Evolutionary conservation across 768 basidiomycete genomes (phyloP), one percentile per base, ranked within the genome.

Genomic region (Ephemerocybe angulata): DNA sequence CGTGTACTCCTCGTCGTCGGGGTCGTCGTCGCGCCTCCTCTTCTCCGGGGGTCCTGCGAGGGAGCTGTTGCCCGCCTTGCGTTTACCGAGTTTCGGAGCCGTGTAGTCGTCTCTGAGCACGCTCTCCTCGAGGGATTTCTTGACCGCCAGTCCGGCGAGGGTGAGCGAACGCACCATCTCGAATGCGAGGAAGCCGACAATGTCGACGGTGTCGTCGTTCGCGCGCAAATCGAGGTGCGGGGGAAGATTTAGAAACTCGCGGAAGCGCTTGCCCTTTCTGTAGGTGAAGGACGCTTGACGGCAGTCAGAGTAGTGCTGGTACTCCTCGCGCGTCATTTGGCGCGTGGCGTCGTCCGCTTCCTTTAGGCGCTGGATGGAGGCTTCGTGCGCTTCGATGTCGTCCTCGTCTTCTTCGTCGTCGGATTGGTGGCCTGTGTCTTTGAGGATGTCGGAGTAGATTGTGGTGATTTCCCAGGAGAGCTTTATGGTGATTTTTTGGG

Each of bases 371-470:
- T 87, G 85, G 50, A 95, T 85, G n/a, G 90, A 93, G 13, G 93
- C 93, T 66, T 95, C 93, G 66, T 94, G 90, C 0, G 95, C 95
- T 68, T 97, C 95, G 27, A 94, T 85, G 62, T 96, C 94, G 61
- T 96, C 94, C 60, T 96, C 94, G 62, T 97, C 95, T 66, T 95
- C 93, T 66, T 95, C 93, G 56, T 93, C 91, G 60, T 95, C 93
- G n/a, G 86, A 87, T 49, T 92, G 89, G 59, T 90, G 87, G 6
- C 86, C 86, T 50, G 76, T 84, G 56, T 85, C 79, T 53, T 77
- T 77, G 19, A 98, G 76, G 17, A 90, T 88, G 65, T 97, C 95
- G 3, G 89, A 88, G 65, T 93, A 98, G 27, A 94, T 88, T 0
- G 93, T 95, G 2, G 85, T 84, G 10, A 97, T 85, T 67, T 98